Conservation (phyloP, 768 basidiomycete species). For the Coprinopsis sp. region DNA sequence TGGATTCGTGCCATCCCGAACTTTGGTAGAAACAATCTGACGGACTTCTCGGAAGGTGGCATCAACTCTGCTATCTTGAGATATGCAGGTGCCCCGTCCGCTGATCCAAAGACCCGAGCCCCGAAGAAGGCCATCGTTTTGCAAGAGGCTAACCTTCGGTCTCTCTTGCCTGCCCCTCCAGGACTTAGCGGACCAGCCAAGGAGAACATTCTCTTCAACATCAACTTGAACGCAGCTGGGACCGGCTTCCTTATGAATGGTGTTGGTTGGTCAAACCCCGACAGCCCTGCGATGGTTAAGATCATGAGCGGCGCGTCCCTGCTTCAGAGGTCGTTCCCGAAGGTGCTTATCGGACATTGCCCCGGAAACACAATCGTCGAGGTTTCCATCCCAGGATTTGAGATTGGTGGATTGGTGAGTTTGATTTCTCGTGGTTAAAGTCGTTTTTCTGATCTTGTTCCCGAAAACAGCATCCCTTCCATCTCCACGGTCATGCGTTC, state of each 20-base stretch:
- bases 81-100: constrained; percentile 36
- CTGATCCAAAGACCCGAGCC: constrained; percentile 36
- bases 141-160: constrained; percentile 33
- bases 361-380: constrained; percentile 46
- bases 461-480: constrained; percentile 45
- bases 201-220: constrained; percentile 23
- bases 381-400: constrained; percentile 35
- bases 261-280: constrained; percentile 18
- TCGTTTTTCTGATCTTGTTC: background rate
- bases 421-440: background rate
- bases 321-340: constrained; percentile 36
- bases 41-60: constrained; percentile 25
- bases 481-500: constrained; percentile 43
- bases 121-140: constrained; percentile 22
- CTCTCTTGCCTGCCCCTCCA: constrained; percentile 17
- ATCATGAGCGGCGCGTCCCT: constrained; percentile 40
- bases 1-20: constrained; percentile 39
- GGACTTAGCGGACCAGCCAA: background rate
- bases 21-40: constrained; percentile 10
- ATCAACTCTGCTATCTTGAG: constrained; percentile 52
- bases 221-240: constrained; percentile 18
- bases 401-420: constrained; percentile 9
- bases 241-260: constrained; percentile 14
- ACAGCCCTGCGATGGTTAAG: constrained; percentile 44
- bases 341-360: constrained; percentile 39